These are phyloP conservation scores for Cytospora chrysosperma DNA, from an alignment of 2,329 filamentous ascomycete species.

Conservation along the genomic window DNA sequence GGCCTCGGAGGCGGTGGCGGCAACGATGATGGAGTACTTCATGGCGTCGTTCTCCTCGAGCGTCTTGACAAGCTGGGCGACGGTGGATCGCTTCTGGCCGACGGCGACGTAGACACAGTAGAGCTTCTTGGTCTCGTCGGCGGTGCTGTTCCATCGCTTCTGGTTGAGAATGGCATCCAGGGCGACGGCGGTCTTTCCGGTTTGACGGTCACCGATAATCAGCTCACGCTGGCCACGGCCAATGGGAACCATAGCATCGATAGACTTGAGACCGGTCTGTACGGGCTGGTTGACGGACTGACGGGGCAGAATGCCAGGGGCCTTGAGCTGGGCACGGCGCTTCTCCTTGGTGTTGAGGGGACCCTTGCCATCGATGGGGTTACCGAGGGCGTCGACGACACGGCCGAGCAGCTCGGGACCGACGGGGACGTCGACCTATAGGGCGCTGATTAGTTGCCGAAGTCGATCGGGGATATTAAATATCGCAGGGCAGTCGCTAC, in stretches of 20 bases:
- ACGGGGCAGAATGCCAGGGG: conserved; percentile 95
- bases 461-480: background rate
- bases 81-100: conserved; percentile 98
- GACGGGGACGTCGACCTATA: conserved; percentile 94
- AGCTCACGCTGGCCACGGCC: conserved; percentile 99
- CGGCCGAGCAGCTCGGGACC: conserved; percentile 90
- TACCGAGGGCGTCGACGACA: conserved; percentile 97
- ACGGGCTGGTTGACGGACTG: conserved; percentile 97
- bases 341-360: conserved; percentile 89
- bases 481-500: conserved; percentile 38
- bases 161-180: conserved; percentile 99
- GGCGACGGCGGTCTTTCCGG: conserved; percentile 98
- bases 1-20: conserved; percentile 95
- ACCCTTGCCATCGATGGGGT: conserved; percentile 99
- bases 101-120: conserved; percentile 99
- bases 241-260: conserved; percentile 99
- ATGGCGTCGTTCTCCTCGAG: conserved; percentile 99
- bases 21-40: conserved; percentile 94
- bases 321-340: conserved; percentile 98
- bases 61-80: conserved; percentile 99
- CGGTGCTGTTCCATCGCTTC: conserved; percentile 90
- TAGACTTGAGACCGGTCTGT: conserved; percentile 98
- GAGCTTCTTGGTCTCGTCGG: conserved; percentile 95
- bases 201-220: conserved; percentile 99
- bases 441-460: conserved; percentile 30